phyloP scores from a whole-genome alignment of 1,139 yeast species.

The Wickerhamiella infanticola region DNA sequence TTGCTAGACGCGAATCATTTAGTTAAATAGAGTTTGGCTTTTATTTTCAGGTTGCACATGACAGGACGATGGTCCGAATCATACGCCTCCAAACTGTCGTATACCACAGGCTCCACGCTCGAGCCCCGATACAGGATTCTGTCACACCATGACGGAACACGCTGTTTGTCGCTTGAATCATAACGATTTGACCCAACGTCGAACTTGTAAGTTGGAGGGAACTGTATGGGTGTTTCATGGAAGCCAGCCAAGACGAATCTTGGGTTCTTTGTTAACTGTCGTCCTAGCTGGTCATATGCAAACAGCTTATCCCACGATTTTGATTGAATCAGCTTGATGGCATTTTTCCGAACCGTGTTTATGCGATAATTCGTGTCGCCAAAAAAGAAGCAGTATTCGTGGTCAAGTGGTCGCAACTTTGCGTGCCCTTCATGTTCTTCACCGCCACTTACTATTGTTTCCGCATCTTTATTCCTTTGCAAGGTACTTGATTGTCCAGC shows the following conservation, averaged over 20 bases:
- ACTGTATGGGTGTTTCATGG: conserved; percentile 59
- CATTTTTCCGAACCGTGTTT: conserved; percentile 50
- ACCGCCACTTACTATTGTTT: conserved; percentile 31
- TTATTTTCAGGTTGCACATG: conserved; percentile 49
- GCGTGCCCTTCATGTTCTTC: conserved; percentile 25
- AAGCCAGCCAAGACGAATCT: conserved; percentile 48
- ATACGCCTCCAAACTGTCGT: conserved; percentile 27
- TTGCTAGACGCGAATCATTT: background rate
- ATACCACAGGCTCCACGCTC: conserved; percentile 16
- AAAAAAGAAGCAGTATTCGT: conserved; percentile 77
- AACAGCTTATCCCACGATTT: conserved; percentile 41
- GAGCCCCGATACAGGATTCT: conserved; percentile 53
- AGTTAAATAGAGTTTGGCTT: conserved; percentile 1
- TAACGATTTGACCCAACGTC: conserved; percentile 67
- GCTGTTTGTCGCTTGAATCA: conserved; percentile 78
- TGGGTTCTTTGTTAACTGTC: conserved; percentile 57
- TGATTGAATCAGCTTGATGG: conserved; percentile 38
- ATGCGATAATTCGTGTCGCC: conserved; percentile 91
- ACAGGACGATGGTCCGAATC: conserved; percentile 91
- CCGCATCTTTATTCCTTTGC: conserved; percentile 74
- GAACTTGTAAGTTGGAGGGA: conserved; percentile 84
- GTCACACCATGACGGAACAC: conserved; percentile 97
- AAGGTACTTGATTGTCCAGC: conserved; percentile 70
- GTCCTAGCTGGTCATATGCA: conserved; percentile 59
- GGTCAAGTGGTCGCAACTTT: conserved; percentile 40